Conservation (phyloP, 768 basidiomycete genomes). For the Tylopilus vinaceipallidus region DNA sequence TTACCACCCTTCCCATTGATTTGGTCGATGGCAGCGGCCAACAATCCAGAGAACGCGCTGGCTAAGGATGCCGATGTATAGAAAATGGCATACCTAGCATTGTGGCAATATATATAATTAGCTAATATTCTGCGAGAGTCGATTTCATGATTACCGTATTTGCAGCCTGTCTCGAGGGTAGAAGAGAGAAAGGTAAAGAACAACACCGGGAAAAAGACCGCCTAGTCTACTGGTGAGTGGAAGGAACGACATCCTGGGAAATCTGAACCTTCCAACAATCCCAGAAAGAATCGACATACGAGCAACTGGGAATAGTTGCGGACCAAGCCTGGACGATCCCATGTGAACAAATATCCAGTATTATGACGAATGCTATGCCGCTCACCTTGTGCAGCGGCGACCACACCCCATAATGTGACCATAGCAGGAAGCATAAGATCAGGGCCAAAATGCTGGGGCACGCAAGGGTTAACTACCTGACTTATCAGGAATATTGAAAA, state of each 20-base stretch:
- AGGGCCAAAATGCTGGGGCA: constrained; percentile 45
- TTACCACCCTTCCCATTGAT: constrained; percentile 51
- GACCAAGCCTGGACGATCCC: constrained; percentile 40
- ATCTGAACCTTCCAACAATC: constrained; percentile 54
- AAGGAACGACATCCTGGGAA: neutral
- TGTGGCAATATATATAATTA: neutral
- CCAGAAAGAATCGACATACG: constrained; percentile 48
- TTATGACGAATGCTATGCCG: neutral
- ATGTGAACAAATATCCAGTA: neutral
- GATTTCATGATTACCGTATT: constrained; percentile 10
- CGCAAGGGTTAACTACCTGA: no score
- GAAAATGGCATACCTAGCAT: constrained; percentile 37
- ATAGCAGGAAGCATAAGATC: constrained; percentile 59
- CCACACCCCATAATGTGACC: constrained; percentile 62
- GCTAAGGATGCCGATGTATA: constrained; percentile 47
- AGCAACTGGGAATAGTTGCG: constrained; percentile 53
- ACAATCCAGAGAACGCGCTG: constrained; percentile 58
- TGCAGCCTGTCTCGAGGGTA: constrained; percentile 33
- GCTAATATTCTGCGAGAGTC: neutral
- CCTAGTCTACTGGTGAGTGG: constrained; percentile 31
- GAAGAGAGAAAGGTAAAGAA: constrained; percentile 55
- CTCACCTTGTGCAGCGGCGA: constrained; percentile 57
- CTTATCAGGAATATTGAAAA: neutral
- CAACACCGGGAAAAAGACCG: constrained; percentile 57
- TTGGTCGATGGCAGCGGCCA: constrained; percentile 54